Base-by-base conservation (phyloP, 257 asterid genomes). In the Solanum clarkiae region DNA sequence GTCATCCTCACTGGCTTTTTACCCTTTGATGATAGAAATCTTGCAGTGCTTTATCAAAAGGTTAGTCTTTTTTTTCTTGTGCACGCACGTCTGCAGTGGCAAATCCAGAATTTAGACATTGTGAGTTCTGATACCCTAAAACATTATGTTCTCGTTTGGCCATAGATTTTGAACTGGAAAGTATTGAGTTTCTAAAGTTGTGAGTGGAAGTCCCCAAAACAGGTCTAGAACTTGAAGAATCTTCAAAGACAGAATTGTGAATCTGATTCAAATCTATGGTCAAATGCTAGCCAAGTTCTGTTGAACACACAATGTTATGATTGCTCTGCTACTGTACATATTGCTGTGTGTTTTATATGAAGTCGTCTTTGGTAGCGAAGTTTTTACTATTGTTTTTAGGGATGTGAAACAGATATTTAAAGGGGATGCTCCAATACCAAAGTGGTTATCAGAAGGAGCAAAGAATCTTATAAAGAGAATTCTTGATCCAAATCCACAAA, bases 31-130 rank as follows among this genome's bases (percentile, higher is more conserved):
- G 99, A 97, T 81, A 90, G 98, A 81, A 97, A 97, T 89, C 93
- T 94, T 24, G 98, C 98, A 36, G 99, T 93, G 44, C 97, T 97
- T 82, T 97, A 97, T 89, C 99, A 97, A 88, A 97, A 97, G 99
- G 99, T 93, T 82, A 82, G n/a, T 12, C 15, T 56, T 85, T 15
- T 40, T 45, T 36, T 29, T 47, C 56, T 54, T 14, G 57, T 26
- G 36, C 36, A 32, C 36, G 42, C 42, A 36, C 6, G 40, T 36
- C 6, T 36, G 42, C 1, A 36, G 42, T 36, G 42, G 42, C 42
- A 36, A 36, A 36, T 36, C 6, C 6, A 36, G 6, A 36, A 36
- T 36, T 36, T 5, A 36, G 6, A 36, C 42, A 5, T 36, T 36
- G 42, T 36, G 42, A 4, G 42, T 36, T 36, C 42, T 36, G 42